Conservation (phyloP, 108 stramenopile genomes). For the Cyclotella choctawhatcheeana region DNA sequence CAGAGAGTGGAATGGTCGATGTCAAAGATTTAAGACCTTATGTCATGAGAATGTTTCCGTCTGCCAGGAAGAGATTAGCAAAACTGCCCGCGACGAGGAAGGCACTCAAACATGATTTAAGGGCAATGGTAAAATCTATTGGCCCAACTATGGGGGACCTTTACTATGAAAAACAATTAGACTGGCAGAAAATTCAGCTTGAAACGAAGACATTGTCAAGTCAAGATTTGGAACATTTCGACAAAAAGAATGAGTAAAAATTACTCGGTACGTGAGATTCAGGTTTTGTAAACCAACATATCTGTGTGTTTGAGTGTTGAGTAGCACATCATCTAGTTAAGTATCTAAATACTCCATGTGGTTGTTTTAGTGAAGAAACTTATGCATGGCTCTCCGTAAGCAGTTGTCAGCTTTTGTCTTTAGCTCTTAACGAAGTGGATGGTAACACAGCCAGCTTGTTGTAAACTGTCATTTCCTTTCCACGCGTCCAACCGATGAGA, state of each 20-base stretch:
- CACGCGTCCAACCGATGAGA: conserved; percentile 45
- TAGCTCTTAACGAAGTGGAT: conserved; percentile 47
- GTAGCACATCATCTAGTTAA: too few species aligned
- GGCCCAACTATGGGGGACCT: conserved; percentile 68
- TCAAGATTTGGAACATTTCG: conserved; percentile 17
- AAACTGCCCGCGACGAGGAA: conserved; percentile 70
- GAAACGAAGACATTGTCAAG: conserved; percentile 37
- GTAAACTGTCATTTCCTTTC: conserved; percentile 30
- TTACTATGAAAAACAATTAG: conserved; percentile 77
- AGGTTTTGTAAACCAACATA: not conserved
- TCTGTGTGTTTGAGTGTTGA: not conserved
- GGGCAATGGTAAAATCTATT: conserved; percentile 70
- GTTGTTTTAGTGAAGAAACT: too few species aligned
- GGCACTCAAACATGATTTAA: conserved; percentile 71
- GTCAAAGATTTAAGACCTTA: conserved; percentile 92
- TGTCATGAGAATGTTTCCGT: conserved; percentile 77
- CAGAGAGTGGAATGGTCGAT: conserved; percentile 93
- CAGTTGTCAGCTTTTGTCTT: not conserved
- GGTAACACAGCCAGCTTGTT: conserved; percentile 31
- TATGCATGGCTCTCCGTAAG: too few species aligned
- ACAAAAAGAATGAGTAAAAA: conserved; percentile 17
- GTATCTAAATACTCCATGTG: too few species aligned
- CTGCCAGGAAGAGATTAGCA: conserved; percentile 64
- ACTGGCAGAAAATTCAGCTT: conserved; percentile 74
- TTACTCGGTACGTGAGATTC: not conserved